Evolutionary conservation across 2,329 filamentous ascomycete species (phyloP), one percentile per base, ranked within the genome.

Genomic region (Colletotrichum limetticola): DNA sequence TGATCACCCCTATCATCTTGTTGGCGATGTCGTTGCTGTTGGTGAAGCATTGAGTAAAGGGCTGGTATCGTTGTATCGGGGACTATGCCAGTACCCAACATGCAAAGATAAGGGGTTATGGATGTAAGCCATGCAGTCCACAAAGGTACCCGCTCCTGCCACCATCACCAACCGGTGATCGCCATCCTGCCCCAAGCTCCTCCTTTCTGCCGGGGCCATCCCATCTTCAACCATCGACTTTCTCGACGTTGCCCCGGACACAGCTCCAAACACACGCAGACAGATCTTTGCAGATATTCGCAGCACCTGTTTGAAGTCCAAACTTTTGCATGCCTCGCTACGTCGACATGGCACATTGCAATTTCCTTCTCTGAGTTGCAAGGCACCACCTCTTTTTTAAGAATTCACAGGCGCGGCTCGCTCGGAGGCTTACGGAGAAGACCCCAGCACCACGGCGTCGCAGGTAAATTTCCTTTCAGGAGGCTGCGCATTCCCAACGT

Each of bases 141-240:
- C 30, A 24, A 49, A n/a, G 3, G 42, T 7, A 14, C 52, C 62
- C 62, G 9, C 30, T 3, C 9, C 8, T 32, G 30, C 30, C 30
- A 49, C 62, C 52, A 30, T 46, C 35, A 32, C 49, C 46, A 64
- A 42, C 32, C 32, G 32, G 32, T 35, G 32, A 46, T 57, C 35
- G 32, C 49, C 46, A 64, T 22, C 24, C 52, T 42, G 28, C 62
- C 61, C 49, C 62, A 57, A 65, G 62, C 49, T 65, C 62, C 30
- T 16, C n/a, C 12, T 22, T 37, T 24, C 30, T 19, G 26, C 52
- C 32, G 22, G 62, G 62, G 37, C 37, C 52, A 57, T 30, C 52
- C 62, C 62, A 65, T 55, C 52, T 24, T 37, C 24, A 16, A 65
- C 32, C 22, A 56, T 32, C 32, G 32, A 49, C 19, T 19, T 32